Base-by-base conservation (phyloP, 371 early-diverging fungal genomes). In the Syncephalastrum monosporum region DNA sequence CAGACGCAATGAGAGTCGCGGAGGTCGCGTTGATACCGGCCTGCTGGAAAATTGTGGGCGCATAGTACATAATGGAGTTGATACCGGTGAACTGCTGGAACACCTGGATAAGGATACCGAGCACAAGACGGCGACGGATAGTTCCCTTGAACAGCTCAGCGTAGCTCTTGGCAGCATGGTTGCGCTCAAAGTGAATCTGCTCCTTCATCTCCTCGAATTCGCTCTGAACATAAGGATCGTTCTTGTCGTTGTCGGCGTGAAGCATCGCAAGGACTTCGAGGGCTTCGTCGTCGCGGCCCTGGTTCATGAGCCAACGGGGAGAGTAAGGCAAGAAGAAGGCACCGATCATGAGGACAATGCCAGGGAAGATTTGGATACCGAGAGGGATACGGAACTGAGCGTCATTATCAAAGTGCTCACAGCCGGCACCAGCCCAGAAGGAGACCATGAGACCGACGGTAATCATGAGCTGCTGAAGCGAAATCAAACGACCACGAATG, bases 191-290 rank as follows among this genome's bases (percentile, higher is more conserved):
- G 47, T 76, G 82, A 38, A 91, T 72, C 47, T 79, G 75, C 24
- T 86, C 84, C 61, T 86, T 66, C 67, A 95, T 91, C 33, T 88
- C 87, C 46, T 85, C 74, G 68, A 78, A 88, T 74, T 95, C 96
- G n/a, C 82, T 79, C 14, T 83, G 53, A 27, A 94, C 89, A 17
- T 63, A 75, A 23, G 86, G 72, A 46, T 67, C 69, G 47, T 75
- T 72, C 57, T 67, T 70, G 55, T 86, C 79, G 52, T 84, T 82
- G 7, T 62, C 55, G 29, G 83, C 77, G 42, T 91, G 87, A 64
- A 97, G 80, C 51, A 83, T 72, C 45, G 93, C 92, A 14, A 97
- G 73, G 7, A 87, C 88, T 47, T 63, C 53, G 16, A 85, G 73
- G 25, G 90, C 93, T 63, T 95, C 93, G n/a, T 89, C 90, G 24